phyloP scores from a whole-genome alignment of 768 basidiomycete genomes.

The Paxillus involutus region DNA sequence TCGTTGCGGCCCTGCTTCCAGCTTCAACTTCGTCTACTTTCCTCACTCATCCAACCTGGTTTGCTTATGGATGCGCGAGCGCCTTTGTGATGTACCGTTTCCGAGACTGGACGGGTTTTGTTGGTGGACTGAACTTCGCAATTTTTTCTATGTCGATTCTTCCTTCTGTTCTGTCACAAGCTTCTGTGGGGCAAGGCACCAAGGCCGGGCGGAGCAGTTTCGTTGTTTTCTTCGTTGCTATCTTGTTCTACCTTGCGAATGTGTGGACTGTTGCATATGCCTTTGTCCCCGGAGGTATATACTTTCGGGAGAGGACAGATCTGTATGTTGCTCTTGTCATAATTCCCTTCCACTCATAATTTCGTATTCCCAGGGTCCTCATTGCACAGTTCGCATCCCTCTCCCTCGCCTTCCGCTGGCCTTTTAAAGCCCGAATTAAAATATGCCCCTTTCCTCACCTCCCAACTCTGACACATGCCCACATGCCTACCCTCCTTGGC shows the following conservation, averaged over 20 bases:
- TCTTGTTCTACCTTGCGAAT: slow-evolving; percentile 63
- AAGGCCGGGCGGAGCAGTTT: slow-evolving; percentile 52
- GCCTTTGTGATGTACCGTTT: slow-evolving; percentile 57
- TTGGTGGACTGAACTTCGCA: slow-evolving; percentile 61
- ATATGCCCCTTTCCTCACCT: slow-evolving; percentile 7
- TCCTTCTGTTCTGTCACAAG: slow-evolving; percentile 51
- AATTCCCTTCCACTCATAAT: background rate
- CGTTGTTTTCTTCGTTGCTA: slow-evolving; percentile 57
- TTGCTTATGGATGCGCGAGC: slow-evolving; percentile 50
- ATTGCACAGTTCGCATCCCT: slow-evolving; percentile 52
- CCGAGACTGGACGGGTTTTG: slow-evolving; percentile 69
- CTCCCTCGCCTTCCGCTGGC: slow-evolving; percentile 47
- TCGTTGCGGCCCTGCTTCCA: slow-evolving; percentile 37
- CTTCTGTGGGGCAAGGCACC: slow-evolving; percentile 36
- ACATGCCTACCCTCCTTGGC: slow-evolving; percentile 36
- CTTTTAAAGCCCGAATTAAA: slow-evolving; percentile 10
- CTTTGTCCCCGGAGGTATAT: slow-evolving; percentile 79
- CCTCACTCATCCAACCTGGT: slow-evolving; percentile 51
- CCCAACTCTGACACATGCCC: slow-evolving; percentile 22
- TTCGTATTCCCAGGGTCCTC: slow-evolving; percentile 44
- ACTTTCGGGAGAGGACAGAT: slow-evolving; percentile 77
- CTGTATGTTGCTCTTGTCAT: slow-evolving; percentile 42
- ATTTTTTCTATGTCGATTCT: slow-evolving; percentile 65
- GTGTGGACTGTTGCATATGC: slow-evolving; percentile 90
- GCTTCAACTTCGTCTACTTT: slow-evolving; percentile 15